Evolutionary conservation across 2,329 filamentous ascomycete species (phyloP).

Genomic region (Venturiaceae sp.): DNA sequence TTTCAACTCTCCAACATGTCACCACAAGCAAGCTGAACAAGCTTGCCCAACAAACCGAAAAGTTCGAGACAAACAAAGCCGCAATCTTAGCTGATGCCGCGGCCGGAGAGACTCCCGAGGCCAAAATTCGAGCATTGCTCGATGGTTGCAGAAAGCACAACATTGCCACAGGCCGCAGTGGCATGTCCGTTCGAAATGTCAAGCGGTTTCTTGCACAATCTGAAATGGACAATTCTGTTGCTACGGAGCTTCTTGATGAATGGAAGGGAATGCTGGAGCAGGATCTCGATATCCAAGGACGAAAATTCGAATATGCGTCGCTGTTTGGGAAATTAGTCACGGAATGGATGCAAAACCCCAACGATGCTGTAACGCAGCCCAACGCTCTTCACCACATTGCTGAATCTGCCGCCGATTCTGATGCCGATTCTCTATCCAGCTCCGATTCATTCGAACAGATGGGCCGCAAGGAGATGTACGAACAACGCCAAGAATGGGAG

Average conservation of each 20-base stretch:
- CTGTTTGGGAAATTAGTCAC: slow-evolving; percentile 25
- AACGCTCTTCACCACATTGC: neutral
- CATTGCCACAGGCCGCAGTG: slow-evolving; percentile 12
- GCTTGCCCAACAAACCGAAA: slow-evolving; percentile 14
- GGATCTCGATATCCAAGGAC: slow-evolving; percentile 24
- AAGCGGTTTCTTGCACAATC: slow-evolving; percentile 21
- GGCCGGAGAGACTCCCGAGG: slow-evolving; percentile 11
- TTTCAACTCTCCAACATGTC: slow-evolving; percentile 18
- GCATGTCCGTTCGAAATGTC: slow-evolving; percentile 17
- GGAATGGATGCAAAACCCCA: slow-evolving; percentile 17
- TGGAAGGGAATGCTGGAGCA: slow-evolving; percentile 21
- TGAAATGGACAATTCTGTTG: slow-evolving; percentile 25
- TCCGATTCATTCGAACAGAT: slow-evolving; percentile 31
- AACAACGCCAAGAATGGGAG: slow-evolving; percentile 42
- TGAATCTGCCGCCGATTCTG: neutral
- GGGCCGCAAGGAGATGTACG: slow-evolving; percentile 30
- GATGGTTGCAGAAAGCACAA: slow-evolving; percentile 14
- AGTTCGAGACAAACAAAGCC: slow-evolving; percentile 15
- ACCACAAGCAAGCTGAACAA: slow-evolving; percentile 18
- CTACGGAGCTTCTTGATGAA: slow-evolving; percentile 19
- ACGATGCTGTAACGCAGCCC: neutral
- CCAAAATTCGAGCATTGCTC: slow-evolving; percentile 13
- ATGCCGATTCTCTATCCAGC: neutral
- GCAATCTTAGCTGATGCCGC: slow-evolving; percentile 12
- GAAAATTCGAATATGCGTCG: slow-evolving; percentile 23